phyloP scores from a whole-genome alignment of 257 asterid genomes.

The Rubia yunnanensis region DNA sequence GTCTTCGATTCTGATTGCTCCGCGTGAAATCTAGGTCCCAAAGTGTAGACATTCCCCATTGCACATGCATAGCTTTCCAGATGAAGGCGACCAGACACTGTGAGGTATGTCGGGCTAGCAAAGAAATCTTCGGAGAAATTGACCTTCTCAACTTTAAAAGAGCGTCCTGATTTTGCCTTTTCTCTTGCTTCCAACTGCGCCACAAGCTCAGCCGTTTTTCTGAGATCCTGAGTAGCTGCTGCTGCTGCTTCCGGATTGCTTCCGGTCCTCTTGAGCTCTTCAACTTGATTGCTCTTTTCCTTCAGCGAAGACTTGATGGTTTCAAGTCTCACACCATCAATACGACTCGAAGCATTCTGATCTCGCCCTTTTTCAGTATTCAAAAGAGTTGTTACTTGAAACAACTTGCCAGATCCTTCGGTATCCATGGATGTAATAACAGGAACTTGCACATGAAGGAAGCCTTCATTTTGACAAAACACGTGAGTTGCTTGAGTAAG shows the following conservation, averaged over 20 bases:
- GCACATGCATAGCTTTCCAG: conserved; percentile 81
- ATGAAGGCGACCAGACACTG: conserved; percentile 69
- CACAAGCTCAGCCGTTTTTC: conserved; percentile 44
- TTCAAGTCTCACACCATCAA: conserved; percentile 34
- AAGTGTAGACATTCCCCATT: conserved; percentile 73
- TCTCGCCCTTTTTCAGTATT: conserved; percentile 21
- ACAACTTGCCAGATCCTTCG: conserved; percentile 40
- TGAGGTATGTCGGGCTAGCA: conserved; percentile 36
- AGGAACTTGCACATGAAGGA: conserved; percentile 76
- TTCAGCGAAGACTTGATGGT: conserved; percentile 41
- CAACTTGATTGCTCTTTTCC: conserved; percentile 53
- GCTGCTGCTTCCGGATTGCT: conserved; percentile 74
- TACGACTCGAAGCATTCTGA: conserved; percentile 12
- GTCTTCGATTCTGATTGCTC: conserved; percentile 36
- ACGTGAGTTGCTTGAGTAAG: conserved; percentile 43
- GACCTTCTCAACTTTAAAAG: conserved; percentile 8
- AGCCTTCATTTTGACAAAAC: conserved; percentile 58
- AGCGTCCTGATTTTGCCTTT: conserved; percentile 23
- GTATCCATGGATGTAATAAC: conserved; percentile 56
- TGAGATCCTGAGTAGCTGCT: conserved; percentile 66
- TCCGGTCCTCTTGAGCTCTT: conserved; percentile 54
- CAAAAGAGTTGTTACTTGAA: conserved; percentile 51
- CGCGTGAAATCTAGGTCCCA: conserved; percentile 75
- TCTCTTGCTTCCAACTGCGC: conserved; percentile 52
- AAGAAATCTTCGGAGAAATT: conserved; percentile 55